Evolutionary conservation across 2,329 filamentous ascomycete genomes (phyloP).

Genomic region (Scedosporium minutisporum): DNA sequence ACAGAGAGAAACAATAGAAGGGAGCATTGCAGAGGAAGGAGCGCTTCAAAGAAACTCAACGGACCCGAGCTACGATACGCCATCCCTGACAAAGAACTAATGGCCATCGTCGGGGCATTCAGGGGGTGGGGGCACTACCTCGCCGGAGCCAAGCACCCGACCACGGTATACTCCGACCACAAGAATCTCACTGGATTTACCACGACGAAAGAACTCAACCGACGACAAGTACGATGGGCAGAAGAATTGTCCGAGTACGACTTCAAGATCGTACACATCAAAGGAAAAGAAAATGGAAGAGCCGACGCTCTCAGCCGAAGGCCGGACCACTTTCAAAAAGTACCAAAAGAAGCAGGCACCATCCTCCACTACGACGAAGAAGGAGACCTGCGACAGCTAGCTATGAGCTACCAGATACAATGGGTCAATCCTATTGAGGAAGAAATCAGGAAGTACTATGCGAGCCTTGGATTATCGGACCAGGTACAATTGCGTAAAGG

Average conservation of each 20-base stretch:
- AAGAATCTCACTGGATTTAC: background rate
- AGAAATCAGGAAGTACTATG: background rate
- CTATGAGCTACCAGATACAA: background rate
- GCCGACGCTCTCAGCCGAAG: background rate
- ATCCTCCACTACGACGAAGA: background rate
- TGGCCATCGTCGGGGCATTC: too few species aligned
- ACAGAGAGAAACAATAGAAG: background rate
- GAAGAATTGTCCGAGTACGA: background rate
- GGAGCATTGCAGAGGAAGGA: too few species aligned
- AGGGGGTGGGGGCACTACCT: too few species aligned
- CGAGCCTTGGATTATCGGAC: too few species aligned
- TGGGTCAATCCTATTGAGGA: background rate
- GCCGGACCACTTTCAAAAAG: background rate
- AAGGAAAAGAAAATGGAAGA: background rate
- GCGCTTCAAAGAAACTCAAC: too few species aligned
- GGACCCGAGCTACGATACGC: too few species aligned
- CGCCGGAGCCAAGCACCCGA: background rate
- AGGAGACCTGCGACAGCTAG: background rate
- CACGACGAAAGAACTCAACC: background rate
- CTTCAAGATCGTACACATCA: background rate
- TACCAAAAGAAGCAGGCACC: too few species aligned
- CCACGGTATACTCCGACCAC: background rate
- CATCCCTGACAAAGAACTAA: too few species aligned
- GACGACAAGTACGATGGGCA: background rate
- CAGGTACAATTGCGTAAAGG: too few species aligned